Evolutionary conservation across 805 yeast genomes (phyloP).

Genomic region (Nakazawaea anatomiae): DNA sequence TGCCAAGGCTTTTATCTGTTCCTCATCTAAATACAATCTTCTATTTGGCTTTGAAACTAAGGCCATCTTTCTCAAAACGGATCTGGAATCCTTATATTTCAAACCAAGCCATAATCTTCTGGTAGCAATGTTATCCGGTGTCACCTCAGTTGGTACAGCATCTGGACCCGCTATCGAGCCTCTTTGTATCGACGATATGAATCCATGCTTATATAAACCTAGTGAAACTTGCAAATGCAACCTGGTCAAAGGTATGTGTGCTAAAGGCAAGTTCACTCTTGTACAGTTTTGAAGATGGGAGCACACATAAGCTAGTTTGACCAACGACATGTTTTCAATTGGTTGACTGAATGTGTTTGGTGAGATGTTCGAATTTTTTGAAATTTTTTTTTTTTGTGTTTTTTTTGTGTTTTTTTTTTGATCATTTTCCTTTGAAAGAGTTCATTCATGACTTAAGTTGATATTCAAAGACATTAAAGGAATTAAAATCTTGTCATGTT

Average conservation of each 20-base stretch:
- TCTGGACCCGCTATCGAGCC: slow-evolving; percentile 90
- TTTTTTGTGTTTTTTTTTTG: too few relatives aligned
- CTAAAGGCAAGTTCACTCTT: slow-evolving; percentile 63
- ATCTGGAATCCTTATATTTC: slow-evolving; percentile 75
- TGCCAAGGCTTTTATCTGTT: slow-evolving; percentile 68
- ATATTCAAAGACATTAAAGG: too few relatives aligned
- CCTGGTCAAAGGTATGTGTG: slow-evolving; percentile 78
- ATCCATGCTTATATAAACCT: slow-evolving; percentile 87
- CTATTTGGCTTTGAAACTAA: slow-evolving; percentile 84
- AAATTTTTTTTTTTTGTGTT: too few relatives aligned
- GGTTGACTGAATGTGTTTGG: background rate
- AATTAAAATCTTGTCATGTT: too few relatives aligned
- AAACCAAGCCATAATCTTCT: slow-evolving; percentile 89
- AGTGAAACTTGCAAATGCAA: slow-evolving; percentile 79
- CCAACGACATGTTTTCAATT: slow-evolving; percentile 64
- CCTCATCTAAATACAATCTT: slow-evolving; percentile 53
- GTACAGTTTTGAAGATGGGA: slow-evolving; percentile 87
- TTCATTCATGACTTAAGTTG: too few relatives aligned
- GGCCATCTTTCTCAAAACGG: slow-evolving; percentile 68
- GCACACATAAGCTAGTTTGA: slow-evolving; percentile 76
- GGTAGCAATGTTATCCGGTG: slow-evolving; percentile 80
- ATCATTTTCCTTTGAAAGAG: too few relatives aligned
- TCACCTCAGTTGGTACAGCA: slow-evolving; percentile 60
- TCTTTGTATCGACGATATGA: slow-evolving; percentile 73
- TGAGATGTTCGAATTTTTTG: background rate